Conservation (phyloP, 129 eudicot genomes). For the Smallanthus sonchifolius region DNA sequence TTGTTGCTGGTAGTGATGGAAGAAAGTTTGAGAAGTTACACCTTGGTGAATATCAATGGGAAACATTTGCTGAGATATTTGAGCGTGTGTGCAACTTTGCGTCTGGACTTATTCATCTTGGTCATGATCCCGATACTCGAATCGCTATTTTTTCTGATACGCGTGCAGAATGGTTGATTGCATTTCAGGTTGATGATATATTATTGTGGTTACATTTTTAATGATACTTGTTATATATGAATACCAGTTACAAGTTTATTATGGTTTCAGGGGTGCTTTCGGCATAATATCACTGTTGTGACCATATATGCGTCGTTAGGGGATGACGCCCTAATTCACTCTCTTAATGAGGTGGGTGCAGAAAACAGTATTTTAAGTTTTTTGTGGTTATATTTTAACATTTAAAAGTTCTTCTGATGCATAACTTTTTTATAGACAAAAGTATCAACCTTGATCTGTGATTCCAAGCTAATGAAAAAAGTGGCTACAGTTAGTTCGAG, state of each 20-base stretch:
- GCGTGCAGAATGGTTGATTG: slow-evolving; percentile 89
- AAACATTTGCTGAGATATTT: slow-evolving; percentile 59
- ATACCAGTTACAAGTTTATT: background rate
- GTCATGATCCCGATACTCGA: slow-evolving; percentile 83
- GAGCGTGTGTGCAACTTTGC: slow-evolving; percentile 81
- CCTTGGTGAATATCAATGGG: slow-evolving; percentile 89
- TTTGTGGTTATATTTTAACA: background rate
- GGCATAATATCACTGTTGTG: slow-evolving; percentile 89
- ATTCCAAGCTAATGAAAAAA: slow-evolving; percentile 72
- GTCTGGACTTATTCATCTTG: slow-evolving; percentile 76
- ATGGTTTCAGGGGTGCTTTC: slow-evolving; percentile 72
- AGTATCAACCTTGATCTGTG: slow-evolving; percentile 87
- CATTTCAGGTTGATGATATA: slow-evolving; percentile 56
- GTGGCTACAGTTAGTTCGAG: slow-evolving; percentile 71
- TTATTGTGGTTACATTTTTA: background rate
- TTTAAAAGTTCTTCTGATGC: slow-evolving; percentile 14
- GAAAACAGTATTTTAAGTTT: background rate
- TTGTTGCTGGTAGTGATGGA: slow-evolving; percentile 65
- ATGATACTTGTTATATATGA: background rate
- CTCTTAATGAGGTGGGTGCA: slow-evolving; percentile 77
- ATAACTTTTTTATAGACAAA: slow-evolving; percentile 53
- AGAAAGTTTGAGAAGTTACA: slow-evolving; percentile 93
- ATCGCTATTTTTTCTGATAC: slow-evolving; percentile 91
- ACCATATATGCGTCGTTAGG: slow-evolving; percentile 96
- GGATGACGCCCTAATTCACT: slow-evolving; percentile 89